Conservation (phyloP, 2,329 filamentous ascomycete species). For the Grosmannia huntii region DNA sequence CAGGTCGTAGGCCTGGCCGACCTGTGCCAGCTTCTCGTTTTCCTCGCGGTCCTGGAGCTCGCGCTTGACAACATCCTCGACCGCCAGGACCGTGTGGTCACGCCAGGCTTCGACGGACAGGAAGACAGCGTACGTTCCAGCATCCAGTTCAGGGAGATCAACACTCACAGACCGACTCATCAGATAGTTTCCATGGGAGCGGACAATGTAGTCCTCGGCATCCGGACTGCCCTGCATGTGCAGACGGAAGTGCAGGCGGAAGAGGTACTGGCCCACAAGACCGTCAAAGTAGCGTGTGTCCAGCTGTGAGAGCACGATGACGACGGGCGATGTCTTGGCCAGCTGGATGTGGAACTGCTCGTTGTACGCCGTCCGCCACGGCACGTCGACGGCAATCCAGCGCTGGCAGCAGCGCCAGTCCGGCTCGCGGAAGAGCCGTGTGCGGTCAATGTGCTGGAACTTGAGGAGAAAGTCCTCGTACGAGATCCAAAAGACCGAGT, state of each 20-base stretch:
- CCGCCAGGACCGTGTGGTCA: conserved; percentile 29
- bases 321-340: conserved; percentile 33
- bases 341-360: conserved; percentile 42
- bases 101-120: conserved; percentile 61
- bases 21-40: conserved; percentile 63
- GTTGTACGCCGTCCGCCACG: conserved; percentile 43
- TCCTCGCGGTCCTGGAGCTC: conserved; percentile 51
- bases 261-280: conserved; percentile 42
- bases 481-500: conserved; percentile 53
- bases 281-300: conserved; percentile 45
- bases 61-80: conserved; percentile 55
- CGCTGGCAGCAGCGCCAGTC: conserved; percentile 41
- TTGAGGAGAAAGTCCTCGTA: conserved; percentile 47
- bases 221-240: conserved; percentile 30
- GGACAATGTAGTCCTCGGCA: conserved; percentile 39
- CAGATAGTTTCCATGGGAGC: conserved; percentile 37
- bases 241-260: conserved; percentile 40
- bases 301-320: conserved; percentile 44
- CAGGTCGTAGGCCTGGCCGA: conserved; percentile 58
- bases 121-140: conserved; percentile 62
- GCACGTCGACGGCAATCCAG: conserved; percentile 31
- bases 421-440: conserved; percentile 38
- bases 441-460: conserved; percentile 45
- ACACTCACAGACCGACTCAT: conserved; percentile 67
- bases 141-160: conserved; percentile 56